phyloP scores from a whole-genome alignment of 2,329 filamentous ascomycete species.

The Cordyceps pruinosa region DNA sequence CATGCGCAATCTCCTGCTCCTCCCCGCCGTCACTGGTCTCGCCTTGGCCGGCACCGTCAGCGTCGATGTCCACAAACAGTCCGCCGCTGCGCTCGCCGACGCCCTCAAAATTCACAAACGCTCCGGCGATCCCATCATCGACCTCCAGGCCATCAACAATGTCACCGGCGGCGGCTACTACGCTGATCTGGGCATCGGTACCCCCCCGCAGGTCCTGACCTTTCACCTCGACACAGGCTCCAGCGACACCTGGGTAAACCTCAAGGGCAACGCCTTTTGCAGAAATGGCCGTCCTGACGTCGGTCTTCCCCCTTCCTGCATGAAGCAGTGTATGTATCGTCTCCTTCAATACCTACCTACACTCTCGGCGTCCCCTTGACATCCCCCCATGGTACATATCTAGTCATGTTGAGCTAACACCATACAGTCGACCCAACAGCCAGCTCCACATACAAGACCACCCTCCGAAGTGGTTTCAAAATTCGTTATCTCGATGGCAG shows the following conservation, averaged over 20 bases:
- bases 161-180: conserved; percentile 50
- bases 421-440: conserved; percentile 31
- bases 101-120: conserved; percentile 19
- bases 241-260: conserved; percentile 56
- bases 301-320: conserved; percentile 28
- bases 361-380: too few species aligned
- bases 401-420: too few species aligned
- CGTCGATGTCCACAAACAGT: conserved; percentile 14
- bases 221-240: conserved; percentile 57
- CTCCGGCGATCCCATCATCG: conserved; percentile 20
- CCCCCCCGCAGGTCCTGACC: conserved; percentile 46
- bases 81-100: conserved; percentile 9
- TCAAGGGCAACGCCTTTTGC: conserved; percentile 56
- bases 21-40: conserved; percentile 6
- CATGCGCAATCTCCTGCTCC: conserved; percentile 7
- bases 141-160: conserved; percentile 42
- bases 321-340: conserved; percentile 34
- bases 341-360: background rate
- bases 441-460: conserved; percentile 42
- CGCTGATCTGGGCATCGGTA: conserved; percentile 51
- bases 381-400: too few species aligned
- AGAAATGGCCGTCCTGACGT: conserved; percentile 18
- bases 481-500: conserved; percentile 56
- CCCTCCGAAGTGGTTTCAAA: conserved; percentile 40
- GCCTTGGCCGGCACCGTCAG: conserved; percentile 19